phyloP scores from a whole-genome alignment of 805 yeast species.

The Yarrowia phangngaensis region DNA sequence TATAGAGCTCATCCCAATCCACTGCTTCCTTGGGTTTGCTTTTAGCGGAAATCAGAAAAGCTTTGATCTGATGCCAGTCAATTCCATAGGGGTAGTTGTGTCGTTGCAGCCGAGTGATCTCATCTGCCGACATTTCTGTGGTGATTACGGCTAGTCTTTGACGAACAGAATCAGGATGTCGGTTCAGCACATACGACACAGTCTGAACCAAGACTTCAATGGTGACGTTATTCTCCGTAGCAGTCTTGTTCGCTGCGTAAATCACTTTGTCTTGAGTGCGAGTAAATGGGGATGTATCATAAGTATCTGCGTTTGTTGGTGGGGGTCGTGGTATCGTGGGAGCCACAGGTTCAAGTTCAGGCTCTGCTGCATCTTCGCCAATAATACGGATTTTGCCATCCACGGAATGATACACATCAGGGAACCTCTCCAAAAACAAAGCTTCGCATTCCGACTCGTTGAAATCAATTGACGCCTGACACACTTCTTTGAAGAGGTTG shows the following conservation, averaged over 20 bases:
- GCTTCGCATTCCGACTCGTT: neutral
- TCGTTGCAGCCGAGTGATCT: slow-evolving; percentile 17
- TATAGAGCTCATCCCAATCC: slow-evolving; percentile 22
- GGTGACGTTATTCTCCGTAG: slow-evolving; percentile 22
- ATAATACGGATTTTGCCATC: neutral
- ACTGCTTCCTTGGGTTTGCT: slow-evolving; percentile 17
- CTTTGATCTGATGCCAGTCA: slow-evolving; percentile 23
- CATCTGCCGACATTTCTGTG: slow-evolving; percentile 12
- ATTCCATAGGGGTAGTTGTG: slow-evolving; percentile 26
- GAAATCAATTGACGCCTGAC: neutral
- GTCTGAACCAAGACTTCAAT: slow-evolving; percentile 21
- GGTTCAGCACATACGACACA: slow-evolving; percentile 20
- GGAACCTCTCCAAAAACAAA: neutral
- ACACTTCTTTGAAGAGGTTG: neutral
- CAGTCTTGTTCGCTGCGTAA: slow-evolving; percentile 22
- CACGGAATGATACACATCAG: neutral
- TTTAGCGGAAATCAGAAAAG: slow-evolving; percentile 17
- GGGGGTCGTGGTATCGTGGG: neutral
- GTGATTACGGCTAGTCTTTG: slow-evolving; percentile 3
- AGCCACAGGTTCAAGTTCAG: neutral
- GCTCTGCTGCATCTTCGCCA: neutral
- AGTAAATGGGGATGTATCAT: slow-evolving; percentile 18
- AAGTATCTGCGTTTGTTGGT: neutral
- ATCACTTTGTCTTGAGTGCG: slow-evolving; percentile 22
- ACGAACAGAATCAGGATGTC: slow-evolving; percentile 16